A percentile compares a stretch with the other conserved stretches of the same genome.
These are phyloP conservation scores for Tulasnella sp. DNA, from an alignment of 768 basidiomycete genomes.

Conservation along the genomic window DNA sequence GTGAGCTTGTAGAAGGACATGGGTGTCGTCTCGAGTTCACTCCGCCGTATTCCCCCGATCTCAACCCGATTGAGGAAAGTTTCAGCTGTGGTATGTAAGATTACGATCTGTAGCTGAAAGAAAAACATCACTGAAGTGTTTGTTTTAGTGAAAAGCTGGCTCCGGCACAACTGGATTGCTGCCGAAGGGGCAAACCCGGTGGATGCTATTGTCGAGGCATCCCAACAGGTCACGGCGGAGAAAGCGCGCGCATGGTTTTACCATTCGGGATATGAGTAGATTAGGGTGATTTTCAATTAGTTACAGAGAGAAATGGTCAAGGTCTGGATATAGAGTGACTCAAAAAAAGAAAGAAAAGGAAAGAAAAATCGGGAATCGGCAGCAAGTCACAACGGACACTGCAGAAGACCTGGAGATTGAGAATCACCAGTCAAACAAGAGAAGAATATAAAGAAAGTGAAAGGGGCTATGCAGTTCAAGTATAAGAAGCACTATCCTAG, in stretches of 20 bases:
- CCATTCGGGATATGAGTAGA: conserved; percentile 31
- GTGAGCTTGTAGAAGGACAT: conserved; percentile 32
- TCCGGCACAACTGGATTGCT: conserved; percentile 30
- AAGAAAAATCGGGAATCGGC: too few species aligned
- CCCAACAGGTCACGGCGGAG: conserved; percentile 32
- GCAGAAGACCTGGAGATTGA: too few species aligned
- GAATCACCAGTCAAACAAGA: too few species aligned
- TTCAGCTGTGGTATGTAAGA: conserved; percentile 29
- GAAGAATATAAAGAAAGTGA: too few species aligned
- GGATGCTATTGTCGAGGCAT: conserved; percentile 32
- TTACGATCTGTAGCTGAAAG: too few species aligned
- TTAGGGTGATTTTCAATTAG: not conserved
- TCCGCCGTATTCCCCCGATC: conserved; percentile 39
- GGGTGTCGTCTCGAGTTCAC: conserved; percentile 35
- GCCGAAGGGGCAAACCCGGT: conserved; percentile 29
- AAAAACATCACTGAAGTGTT: too few species aligned
- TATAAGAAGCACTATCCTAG: not conserved
- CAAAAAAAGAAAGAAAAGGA: not conserved
- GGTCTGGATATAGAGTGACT: not conserved
- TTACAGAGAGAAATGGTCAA: not conserved
- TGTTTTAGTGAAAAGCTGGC: conserved; percentile 34
- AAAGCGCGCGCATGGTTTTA: conserved; percentile 36
- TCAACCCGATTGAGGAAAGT: conserved; percentile 40
- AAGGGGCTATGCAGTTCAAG: not conserved
- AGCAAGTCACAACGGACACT: too few species aligned